Base-by-base conservation (phyloP, 306 rosid species). In the Quillaja saponaria region DNA sequence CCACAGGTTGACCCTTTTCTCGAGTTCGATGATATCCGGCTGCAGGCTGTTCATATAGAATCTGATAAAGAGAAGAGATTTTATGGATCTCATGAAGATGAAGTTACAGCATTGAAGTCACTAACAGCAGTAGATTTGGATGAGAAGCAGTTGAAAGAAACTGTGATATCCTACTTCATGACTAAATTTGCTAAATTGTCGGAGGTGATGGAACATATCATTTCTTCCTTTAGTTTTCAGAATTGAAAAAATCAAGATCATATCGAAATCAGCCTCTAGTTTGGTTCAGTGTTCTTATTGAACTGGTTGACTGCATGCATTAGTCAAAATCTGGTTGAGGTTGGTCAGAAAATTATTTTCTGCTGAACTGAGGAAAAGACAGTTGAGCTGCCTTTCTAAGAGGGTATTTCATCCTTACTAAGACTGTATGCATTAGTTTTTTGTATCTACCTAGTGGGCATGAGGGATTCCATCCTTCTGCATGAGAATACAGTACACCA, bases 1-100 rank as follows among this genome's bases (percentile, higher is more conserved):
- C 46, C 46, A 73, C 85, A 92, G 95, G 89, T 76, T 63, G 96
- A 92, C 83, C 96, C 95, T 33, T 78, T 79, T 78, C 94, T 92
- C 62, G 84, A 86, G 79, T 72, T 86, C 0, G 82, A 82, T 14
- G 84, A 85, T 76, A 74, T 71, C 64, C 71, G 80, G 72, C 86
- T 92, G 63, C 87, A 73, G 73, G 84, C 90, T 55, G 86, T 86
- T 73, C 35, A 68, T 64, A 13, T 44, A 64, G 82, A 68, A 48
- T 70, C 86, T 16, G 50, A 25, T 53, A 69, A 57, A 64, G 79
- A 67, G 71, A 82, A 65, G 58, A 67, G 76, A 28, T 35, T 46
- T 33, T 84, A 71, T 65, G 88, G 87, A 75, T 86, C 85, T 50
- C 76, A 58, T 73, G 90, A 79, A 72, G 94, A 88, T 76, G 90